phyloP scores from a whole-genome alignment of 306 rosid genomes.

The Chamaecrista fasciculata region DNA sequence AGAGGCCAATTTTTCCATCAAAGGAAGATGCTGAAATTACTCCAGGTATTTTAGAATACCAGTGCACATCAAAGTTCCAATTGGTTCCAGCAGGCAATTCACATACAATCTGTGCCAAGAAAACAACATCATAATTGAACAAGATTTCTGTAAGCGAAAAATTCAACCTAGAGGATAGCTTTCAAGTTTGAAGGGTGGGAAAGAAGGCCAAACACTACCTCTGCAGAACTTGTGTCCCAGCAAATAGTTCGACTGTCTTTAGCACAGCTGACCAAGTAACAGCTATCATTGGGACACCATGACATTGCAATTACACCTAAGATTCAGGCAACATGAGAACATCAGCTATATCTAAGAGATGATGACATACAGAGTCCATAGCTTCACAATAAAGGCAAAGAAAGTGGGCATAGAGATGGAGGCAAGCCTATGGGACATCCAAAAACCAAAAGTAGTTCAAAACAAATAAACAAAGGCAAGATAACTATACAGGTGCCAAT shows the following conservation, averaged over 20 bases:
- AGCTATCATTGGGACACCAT: slow-evolving; percentile 95
- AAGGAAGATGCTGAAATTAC: slow-evolving; percentile 91
- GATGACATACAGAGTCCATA: background rate
- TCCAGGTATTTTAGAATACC: slow-evolving; percentile 96
- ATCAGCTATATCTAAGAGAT: slow-evolving; percentile 18
- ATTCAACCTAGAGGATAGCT: background rate
- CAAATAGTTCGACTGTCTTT: slow-evolving; percentile 95
- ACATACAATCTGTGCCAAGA: slow-evolving; percentile 63
- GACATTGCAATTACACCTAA: slow-evolving; percentile 98
- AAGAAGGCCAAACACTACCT: slow-evolving; percentile 49
- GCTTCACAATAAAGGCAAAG: slow-evolving; percentile 20
- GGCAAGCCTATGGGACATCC: background rate
- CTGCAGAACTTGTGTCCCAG: slow-evolving; percentile 94
- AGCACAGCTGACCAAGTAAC: slow-evolving; percentile 88
- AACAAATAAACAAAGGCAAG: slow-evolving; percentile 8
- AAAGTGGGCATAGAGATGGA: background rate
- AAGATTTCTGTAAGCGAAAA: slow-evolving; percentile 9
- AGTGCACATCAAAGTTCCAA: slow-evolving; percentile 97
- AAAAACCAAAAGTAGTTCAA: slow-evolving; percentile 1
- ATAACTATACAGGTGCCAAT: slow-evolving; percentile 1
- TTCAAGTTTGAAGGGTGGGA: background rate
- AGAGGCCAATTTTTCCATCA: slow-evolving; percentile 92
- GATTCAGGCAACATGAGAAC: slow-evolving; percentile 28
- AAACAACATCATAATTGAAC: slow-evolving; percentile 17
- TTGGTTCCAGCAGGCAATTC: slow-evolving; percentile 95